Evolutionary conservation across 2,329 filamentous ascomycete genomes (phyloP), one percentile per base, ranked within the genome.

Genomic region (Penicillium sp.): DNA sequence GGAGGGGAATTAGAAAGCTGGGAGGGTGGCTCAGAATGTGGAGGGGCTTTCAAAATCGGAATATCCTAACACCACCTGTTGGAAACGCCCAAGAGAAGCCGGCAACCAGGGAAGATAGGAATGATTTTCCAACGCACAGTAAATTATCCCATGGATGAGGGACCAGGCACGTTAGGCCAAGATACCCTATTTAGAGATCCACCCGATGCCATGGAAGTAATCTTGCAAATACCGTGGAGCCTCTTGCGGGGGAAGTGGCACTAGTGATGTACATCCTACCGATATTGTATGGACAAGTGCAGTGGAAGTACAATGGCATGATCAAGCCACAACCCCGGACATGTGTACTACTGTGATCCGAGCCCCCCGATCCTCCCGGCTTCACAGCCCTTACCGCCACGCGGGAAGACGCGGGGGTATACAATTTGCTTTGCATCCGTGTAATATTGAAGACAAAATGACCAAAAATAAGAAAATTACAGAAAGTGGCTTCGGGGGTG

Each of bases 151-250:
- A 42, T 29, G 42, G 33, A 27, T 21, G 33, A 37, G 45, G 27
- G 29, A 16, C 45, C 50, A 57, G 50, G 44, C 49, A 37, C 39
- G 43, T 53, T 55, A 54, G 42, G 35, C 52, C n/a, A 45, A 50
- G 29, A 39, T 59, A 58, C 55, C 56, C 46, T 56, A 48, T 51
- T 52, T 59, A 44, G 55, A 49, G 50, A 25, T 27, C 57, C 53
- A 53, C 53, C 43, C 48, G 25, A 42, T 50, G 45, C 35, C 57
- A 57, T 61, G 59, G 59, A 50, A 61, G 54, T 61, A 61, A 25
- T n/a, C 23, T 48, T 49, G 31, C 26, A 47, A 21, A 19, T 47
- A 31, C 35, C 35, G 46, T 49, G 25, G 46, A 31, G 27, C 45
- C n/a, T 29, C 45, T 47, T 29, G 45, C 27, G 45, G 26, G 45